Base-by-base conservation (phyloP, 2,329 filamentous ascomycete species). In the Penicillium vulpinum region DNA sequence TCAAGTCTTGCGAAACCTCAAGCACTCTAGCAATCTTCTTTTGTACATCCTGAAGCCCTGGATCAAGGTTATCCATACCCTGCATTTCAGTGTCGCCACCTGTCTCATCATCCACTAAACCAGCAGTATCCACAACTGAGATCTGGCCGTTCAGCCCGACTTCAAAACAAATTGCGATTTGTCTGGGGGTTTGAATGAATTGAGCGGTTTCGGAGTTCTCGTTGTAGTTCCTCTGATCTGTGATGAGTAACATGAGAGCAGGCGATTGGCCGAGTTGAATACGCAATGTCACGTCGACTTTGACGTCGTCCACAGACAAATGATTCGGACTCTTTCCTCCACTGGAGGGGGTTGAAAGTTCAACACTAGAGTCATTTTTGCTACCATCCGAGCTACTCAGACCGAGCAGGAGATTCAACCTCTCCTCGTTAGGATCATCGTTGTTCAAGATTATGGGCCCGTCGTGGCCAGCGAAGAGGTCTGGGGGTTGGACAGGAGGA, bases 361-460 rank as follows among this genome's bases (percentile, higher is more conserved):
- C 52, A 13, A 41, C 43, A 1, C 35, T 35, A 15, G 38, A 28
- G 21, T 35, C 56, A 21, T n/a, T 7, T 8, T 46, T 39, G 40
- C 24, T 29, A 49, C 54, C 31, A 41, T 50, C 29, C 11, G 28
- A 21, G 31, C 52, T 51, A 51, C 2, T 56, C 59, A 22, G 62
- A 22, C 57, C 46, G 24, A 78, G 77, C 18, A 93, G 79, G 13
- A 78, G 80, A 21, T 80, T 75, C 56, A 86, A 83, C 67, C 89
- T 88, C 0, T 78, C 77, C 16, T 75, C 67, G 21, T 70, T 71
- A 4, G 70, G 66, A 38, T 76, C 70, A 26, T 73, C 67, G 51
- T 83, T 76, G 61, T 83, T 77, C 36, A 75, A 51, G 1, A 65
- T 59, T 16, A 66, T 67, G 24, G 67, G 39, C 8, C 60, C 63